A percentile compares a stretch with the other conserved stretches of the same genome.
These are phyloP conservation scores for Cinnamomum micranthum DNA, from an alignment of 164 flowering plant genomes.

Conservation along the genomic window DNA sequence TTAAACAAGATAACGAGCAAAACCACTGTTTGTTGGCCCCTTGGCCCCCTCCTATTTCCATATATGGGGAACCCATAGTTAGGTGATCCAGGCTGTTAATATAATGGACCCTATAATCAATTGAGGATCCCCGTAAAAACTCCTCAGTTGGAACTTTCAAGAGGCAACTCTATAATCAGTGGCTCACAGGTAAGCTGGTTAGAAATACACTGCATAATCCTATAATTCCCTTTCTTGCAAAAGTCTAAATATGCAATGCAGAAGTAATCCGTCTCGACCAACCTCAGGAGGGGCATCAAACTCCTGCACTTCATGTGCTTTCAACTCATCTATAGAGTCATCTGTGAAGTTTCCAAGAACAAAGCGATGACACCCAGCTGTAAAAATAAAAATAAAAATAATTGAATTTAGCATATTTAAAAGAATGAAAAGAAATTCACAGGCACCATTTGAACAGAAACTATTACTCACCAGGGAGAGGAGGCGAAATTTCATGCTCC, in stretches of 20 bases:
- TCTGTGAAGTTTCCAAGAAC: constrained; percentile 48
- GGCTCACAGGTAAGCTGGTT: background rate
- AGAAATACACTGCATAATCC: background rate
- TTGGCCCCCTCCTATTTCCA: too few relatives aligned
- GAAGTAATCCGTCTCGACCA: constrained; percentile 12
- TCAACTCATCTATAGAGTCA: constrained; percentile 38
- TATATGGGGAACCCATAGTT: too few relatives aligned
- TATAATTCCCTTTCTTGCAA: background rate
- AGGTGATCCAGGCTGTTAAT: too few relatives aligned
- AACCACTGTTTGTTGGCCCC: too few relatives aligned
- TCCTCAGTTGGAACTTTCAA: background rate
- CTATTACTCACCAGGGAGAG: constrained; percentile 14
- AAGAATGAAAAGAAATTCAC: background rate
- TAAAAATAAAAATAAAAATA: constrained; percentile 5
- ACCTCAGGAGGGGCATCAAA: constrained; percentile 94
- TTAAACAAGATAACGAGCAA: too few relatives aligned
- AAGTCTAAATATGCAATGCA: background rate
- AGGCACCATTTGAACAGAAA: background rate
- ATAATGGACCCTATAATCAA: background rate
- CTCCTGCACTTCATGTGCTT: constrained; percentile 56
- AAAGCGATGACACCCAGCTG: constrained; percentile 85
- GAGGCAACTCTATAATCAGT: background rate
- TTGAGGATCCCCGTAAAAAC: background rate
- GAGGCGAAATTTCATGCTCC: constrained; percentile 94
- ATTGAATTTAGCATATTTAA: background rate